Conservation (phyloP, 305 asterid species). For the Solanum chacoense region DNA sequence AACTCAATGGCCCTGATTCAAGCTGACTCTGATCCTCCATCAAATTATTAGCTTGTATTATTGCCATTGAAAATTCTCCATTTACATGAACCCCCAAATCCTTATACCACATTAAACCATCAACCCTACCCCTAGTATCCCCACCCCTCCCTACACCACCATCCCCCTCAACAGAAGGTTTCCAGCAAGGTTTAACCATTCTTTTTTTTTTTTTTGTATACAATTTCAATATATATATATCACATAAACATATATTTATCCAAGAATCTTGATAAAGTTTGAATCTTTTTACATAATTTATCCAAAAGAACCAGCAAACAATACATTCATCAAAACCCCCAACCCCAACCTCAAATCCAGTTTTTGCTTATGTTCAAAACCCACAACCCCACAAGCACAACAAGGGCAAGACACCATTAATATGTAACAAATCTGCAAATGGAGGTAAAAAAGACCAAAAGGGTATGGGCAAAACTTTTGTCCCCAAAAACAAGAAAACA, state of each 20-base stretch:
- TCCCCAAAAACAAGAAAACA: constrained; percentile 35
- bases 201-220: neutral
- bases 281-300: constrained; percentile 11
- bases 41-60: constrained; percentile 67
- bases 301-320: constrained; percentile 53
- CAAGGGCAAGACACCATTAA: constrained; percentile 73
- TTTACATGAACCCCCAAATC: constrained; percentile 59
- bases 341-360: constrained; percentile 34
- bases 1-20: constrained; percentile 72
- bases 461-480: constrained; percentile 59
- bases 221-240: constrained; percentile 9
- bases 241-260: constrained; percentile 2
- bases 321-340: constrained; percentile 11
- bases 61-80: constrained; percentile 90
- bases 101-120: constrained; percentile 83
- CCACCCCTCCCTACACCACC: constrained; percentile 28
- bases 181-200: constrained; percentile 93
- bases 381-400: constrained; percentile 51
- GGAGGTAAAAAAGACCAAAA: constrained; percentile 26
- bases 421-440: constrained; percentile 14
- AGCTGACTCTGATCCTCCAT: constrained; percentile 92
- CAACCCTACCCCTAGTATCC: constrained; percentile 45
- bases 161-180: constrained; percentile 62
- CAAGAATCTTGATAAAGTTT: neutral
- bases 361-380: constrained; percentile 35